Evolutionary conservation across 2,329 filamentous ascomycete genomes (phyloP).

Genomic region (Colletotrichum camelliae): DNA sequence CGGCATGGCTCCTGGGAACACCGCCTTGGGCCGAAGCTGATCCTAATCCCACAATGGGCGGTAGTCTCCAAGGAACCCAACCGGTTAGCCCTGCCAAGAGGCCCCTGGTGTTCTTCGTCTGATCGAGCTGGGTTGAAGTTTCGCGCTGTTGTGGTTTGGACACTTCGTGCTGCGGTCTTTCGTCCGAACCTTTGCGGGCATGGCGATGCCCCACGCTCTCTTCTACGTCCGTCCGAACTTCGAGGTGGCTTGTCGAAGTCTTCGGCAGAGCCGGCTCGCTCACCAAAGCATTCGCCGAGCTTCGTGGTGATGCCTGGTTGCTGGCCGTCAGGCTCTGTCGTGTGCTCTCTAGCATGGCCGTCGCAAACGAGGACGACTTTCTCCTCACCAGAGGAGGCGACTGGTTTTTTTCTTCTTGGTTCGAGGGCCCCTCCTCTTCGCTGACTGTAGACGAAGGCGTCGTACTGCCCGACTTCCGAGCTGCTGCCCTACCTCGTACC

Average conservation of each 20-base stretch:
- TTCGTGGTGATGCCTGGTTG: slow-evolving; percentile 34
- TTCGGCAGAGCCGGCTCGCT: slow-evolving; percentile 63
- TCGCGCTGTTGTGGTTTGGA: slow-evolving; percentile 31
- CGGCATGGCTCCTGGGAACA: slow-evolving; percentile 51
- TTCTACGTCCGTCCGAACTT: slow-evolving; percentile 45
- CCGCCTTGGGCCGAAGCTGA: slow-evolving; percentile 24
- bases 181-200: slow-evolving; percentile 18
- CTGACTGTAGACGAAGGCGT: slow-evolving; percentile 35
- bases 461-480: slow-evolving; percentile 38
- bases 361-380: slow-evolving; percentile 42
- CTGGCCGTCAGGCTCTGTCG: slow-evolving; percentile 34
- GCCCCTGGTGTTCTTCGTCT: slow-evolving; percentile 23
- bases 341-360: slow-evolving; percentile 38
- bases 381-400: slow-evolving; percentile 1
- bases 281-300: slow-evolving; percentile 49
- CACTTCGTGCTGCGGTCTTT: slow-evolving; percentile 22
- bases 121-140: slow-evolving; percentile 27
- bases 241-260: slow-evolving; percentile 57
- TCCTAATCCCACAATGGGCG: slow-evolving; percentile 26
- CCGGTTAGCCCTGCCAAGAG: slow-evolving; percentile 45
- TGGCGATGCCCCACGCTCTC: slow-evolving; percentile 25
- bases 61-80: slow-evolving; percentile 52
- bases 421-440: slow-evolving; percentile 31
- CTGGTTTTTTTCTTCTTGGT: slow-evolving; percentile 22
- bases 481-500: slow-evolving; percentile 53